Conservation (phyloP, 805 yeast species). For the Candida hispaniensis region DNA sequence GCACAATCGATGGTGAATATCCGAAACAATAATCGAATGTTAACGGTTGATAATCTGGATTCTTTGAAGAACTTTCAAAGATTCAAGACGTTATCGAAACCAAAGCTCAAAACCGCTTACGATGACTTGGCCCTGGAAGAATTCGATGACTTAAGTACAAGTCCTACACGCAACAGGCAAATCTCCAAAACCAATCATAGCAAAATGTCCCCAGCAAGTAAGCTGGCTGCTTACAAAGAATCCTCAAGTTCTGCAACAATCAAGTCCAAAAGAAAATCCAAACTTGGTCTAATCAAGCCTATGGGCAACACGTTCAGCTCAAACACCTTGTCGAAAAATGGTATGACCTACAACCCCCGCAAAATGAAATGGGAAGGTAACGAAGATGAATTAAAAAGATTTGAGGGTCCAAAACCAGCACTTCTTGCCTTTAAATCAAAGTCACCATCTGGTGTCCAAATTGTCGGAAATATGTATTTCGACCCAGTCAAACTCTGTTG, state of each 20-base stretch:
- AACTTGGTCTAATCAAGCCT: conserved; percentile 4
- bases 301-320: background rate
- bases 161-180: too few relatives aligned
- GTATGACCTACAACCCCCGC: conserved; percentile 44
- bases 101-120: conserved; percentile 1
- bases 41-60: conserved; percentile 9
- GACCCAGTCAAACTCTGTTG: conserved; percentile 48
- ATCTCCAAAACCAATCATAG: too few relatives aligned
- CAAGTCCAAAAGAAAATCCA: conserved; percentile 5
- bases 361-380: conserved; percentile 55
- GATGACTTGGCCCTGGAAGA: conserved; percentile 13
- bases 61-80: conserved; percentile 3
- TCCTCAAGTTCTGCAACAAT: too few relatives aligned
- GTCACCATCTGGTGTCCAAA: conserved; percentile 29
- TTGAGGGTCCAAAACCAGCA: conserved; percentile 34
- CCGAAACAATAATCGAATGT: conserved; percentile 3
- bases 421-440: conserved; percentile 26
- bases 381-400: conserved; percentile 43
- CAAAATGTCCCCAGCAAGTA: too few relatives aligned
- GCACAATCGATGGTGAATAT: conserved; percentile 14
- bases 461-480: conserved; percentile 47
- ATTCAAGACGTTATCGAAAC: conserved; percentile 7
- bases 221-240: too few relatives aligned
- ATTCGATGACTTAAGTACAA: conserved; percentile 6
- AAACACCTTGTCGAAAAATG: background rate